phyloP scores from a whole-genome alignment of 2,329 filamentous ascomycete species.

The Metarhizium album region DNA sequence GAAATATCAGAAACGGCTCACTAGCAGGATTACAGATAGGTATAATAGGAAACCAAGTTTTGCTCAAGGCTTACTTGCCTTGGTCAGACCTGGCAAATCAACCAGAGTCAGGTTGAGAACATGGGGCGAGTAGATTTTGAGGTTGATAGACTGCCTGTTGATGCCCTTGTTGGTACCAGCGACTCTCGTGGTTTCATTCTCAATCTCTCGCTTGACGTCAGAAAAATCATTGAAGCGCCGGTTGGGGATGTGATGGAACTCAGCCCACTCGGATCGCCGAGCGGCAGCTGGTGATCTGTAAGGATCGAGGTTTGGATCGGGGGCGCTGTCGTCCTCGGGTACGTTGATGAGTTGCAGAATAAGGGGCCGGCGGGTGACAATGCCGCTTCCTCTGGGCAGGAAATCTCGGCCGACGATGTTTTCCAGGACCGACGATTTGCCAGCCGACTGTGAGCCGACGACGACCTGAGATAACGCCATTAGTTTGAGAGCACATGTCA shows the following conservation, averaged over 20 bases:
- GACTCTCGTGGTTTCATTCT: conserved; percentile 90
- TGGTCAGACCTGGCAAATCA: conserved; percentile 90
- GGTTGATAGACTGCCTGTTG: conserved; percentile 92
- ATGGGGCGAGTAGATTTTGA: conserved; percentile 96
- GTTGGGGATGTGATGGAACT: conserved; percentile 91
- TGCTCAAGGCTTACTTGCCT: conserved; percentile 47
- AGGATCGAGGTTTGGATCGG: conserved; percentile 55
- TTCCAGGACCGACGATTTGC: conserved; percentile 96
- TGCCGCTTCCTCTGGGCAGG: conserved; percentile 88
- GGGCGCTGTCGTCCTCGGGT: conserved; percentile 59
- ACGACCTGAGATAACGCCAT: conserved; percentile 57
- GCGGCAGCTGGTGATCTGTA: conserved; percentile 69
- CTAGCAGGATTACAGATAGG: neutral
- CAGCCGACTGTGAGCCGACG: conserved; percentile 94
- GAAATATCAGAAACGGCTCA: neutral
- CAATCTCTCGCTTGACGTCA: conserved; percentile 92
- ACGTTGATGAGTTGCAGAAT: conserved; percentile 99
- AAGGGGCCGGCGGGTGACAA: conserved; percentile 86
- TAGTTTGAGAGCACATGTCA: neutral
- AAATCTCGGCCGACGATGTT: conserved; percentile 98
- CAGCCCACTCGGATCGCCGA: conserved; percentile 67
- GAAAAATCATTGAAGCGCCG: conserved; percentile 83
- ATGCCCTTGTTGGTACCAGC: conserved; percentile 95
- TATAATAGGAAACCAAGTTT: conserved; percentile 8
- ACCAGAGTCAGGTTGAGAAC: conserved; percentile 94